Conservation (phyloP, 2,329 filamentous ascomycete species). For the Tolypocladium inflatum region DNA sequence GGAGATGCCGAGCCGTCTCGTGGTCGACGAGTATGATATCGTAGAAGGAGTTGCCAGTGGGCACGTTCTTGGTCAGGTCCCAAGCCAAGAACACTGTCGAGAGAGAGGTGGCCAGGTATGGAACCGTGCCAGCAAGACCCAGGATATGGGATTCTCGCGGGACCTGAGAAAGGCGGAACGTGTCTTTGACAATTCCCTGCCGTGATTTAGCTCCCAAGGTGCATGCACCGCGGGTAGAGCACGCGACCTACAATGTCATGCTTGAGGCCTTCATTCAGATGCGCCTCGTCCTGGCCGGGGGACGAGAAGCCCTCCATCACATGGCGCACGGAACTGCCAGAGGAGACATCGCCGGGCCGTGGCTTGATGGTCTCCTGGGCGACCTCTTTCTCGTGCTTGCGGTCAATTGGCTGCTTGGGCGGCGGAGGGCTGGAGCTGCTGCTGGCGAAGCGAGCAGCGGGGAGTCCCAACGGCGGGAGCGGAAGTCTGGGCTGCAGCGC, state of each 20-base stretch:
- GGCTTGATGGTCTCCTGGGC: constrained; percentile 46
- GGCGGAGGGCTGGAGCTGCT: constrained; percentile 14
- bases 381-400: constrained; percentile 44
- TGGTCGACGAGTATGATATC: constrained; percentile 51
- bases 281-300: constrained; percentile 12
- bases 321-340: constrained; percentile 44
- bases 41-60: constrained; percentile 47
- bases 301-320: constrained; percentile 30
- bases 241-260: constrained; percentile 44
- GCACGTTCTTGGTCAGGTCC: constrained; percentile 63
- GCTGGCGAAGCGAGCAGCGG: constrained; percentile 11
- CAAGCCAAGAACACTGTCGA: constrained; percentile 76
- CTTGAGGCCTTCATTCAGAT: constrained; percentile 25
- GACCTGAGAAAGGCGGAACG: constrained; percentile 54
- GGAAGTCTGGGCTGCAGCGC: constrained; percentile 1
- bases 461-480: background rate
- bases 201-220: background rate
- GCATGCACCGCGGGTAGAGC: background rate
- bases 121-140: constrained; percentile 69
- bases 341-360: constrained; percentile 51
- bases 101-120: constrained; percentile 77
- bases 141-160: constrained; percentile 59
- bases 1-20: constrained; percentile 60
- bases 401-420: constrained; percentile 32
- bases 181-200: constrained; percentile 57